Evolutionary conservation across 1,139 yeast species (phyloP).

Genomic region (Eremothecium sinecaudum): DNA sequence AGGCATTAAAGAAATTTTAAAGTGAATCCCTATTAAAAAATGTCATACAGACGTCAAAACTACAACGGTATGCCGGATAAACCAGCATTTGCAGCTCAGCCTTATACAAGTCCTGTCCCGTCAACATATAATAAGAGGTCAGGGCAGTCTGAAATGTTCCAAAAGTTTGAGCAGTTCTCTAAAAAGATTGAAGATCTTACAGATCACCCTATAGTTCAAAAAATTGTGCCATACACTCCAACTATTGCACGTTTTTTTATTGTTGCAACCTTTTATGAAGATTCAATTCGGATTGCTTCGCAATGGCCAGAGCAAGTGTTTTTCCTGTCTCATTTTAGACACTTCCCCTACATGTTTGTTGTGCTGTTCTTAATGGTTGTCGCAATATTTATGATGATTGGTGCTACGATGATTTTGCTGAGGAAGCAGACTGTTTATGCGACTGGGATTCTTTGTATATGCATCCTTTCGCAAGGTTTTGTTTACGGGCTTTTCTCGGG

Average conservation of each 20-base stretch:
- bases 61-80: constrained; percentile 8
- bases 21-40: constrained; percentile 1
- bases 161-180: constrained; percentile 24
- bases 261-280: constrained; percentile 92
- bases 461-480: constrained; percentile 76
- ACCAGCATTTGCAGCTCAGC: constrained; percentile 7
- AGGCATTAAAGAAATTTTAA: no score
- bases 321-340: constrained; percentile 73
- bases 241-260: constrained; percentile 81
- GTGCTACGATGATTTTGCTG: constrained; percentile 63
- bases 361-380: constrained; percentile 56
- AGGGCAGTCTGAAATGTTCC: background rate
- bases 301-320: constrained; percentile 92
- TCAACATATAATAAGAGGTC: background rate
- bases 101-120: constrained; percentile 4
- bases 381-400: constrained; percentile 59
- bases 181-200: constrained; percentile 34
- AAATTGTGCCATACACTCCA: constrained; percentile 65
- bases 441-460: constrained; percentile 58
- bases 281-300: constrained; percentile 68
- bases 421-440: constrained; percentile 67
- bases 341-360: constrained; percentile 72
- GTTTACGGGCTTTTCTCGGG: constrained; percentile 85
- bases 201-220: constrained; percentile 29
- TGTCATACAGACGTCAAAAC: constrained; percentile 12